Evolutionary conservation across 257 asterid species (phyloP), one percentile per base, ranked within the genome.

Genomic region (Linderniella brevidens): DNA sequence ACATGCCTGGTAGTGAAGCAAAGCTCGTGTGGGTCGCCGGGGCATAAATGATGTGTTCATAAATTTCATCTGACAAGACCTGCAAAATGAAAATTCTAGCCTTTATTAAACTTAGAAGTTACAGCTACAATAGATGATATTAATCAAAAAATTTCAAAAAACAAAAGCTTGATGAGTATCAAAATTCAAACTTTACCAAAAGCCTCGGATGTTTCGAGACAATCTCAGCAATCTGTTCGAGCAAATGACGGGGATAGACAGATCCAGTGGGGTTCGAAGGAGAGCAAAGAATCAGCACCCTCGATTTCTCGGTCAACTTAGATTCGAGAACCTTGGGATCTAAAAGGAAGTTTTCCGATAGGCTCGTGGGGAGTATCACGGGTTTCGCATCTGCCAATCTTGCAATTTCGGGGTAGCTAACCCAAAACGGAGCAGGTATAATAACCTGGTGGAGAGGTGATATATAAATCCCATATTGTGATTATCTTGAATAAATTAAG

Each of bases 201-300:
- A 90, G 94, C 71, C 96, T 76, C 17, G 98, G 98, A 68, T 90
- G 93, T 68, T 46, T 76, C 13, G 93, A 80, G 35, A 90, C 96
- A 46, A 85, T 77, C 53, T 71, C 67, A 54, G 98, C 92, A 73
- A 90, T 85, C 55, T 84, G 79, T 68, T 90, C 88, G 8, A 90
- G 92, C 78, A 90, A 60, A 60, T 71, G 54, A 16, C 64, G 74
- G 11, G 93, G 98, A 65, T 90, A 85, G 55, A 88, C 98, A 19
- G 98, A 88, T 35, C 98, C 98, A 1, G 98, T 88, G 12, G 98
- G 98, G 68, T 88, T 88, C 61, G 98, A 90, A 39, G 98, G 98
- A 17, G 98, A 90, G 68, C 96, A 90, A 52, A 90, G 79, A 68
- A 90, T 90, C 70, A 90, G 66, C 64, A 90, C 58, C 61, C 98